These are phyloP conservation scores for Lichtheimia ornata DNA, from an alignment of 371 early-diverging fungal species.

Conservation along the genomic window DNA sequence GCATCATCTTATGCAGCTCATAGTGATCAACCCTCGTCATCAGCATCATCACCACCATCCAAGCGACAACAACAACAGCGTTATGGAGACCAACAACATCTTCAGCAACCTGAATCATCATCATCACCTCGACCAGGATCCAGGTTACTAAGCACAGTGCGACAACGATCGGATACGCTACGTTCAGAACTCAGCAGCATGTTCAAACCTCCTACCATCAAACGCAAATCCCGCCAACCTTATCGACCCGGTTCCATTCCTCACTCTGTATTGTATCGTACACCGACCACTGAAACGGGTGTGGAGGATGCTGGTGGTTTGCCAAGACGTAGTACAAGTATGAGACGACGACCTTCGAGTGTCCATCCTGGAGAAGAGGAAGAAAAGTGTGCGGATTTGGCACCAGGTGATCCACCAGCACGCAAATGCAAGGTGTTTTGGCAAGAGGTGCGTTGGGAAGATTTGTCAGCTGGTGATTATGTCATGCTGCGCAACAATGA, in stretches of 20 bases:
- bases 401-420: slow-evolving; percentile 25
- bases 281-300: slow-evolving; percentile 14
- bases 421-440: slow-evolving; percentile 32
- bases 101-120: slow-evolving; percentile 3
- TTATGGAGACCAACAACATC: not conserved
- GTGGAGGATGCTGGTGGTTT: not conserved
- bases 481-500: slow-evolving; percentile 85
- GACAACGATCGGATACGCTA: slow-evolving; percentile 44
- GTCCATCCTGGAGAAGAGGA: slow-evolving; percentile 15
- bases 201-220: slow-evolving; percentile 18
- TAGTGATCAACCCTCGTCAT: not conserved
- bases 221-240: slow-evolving; percentile 5
- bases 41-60: not conserved
- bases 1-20: slow-evolving; percentile 3
- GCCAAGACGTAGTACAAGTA: not conserved
- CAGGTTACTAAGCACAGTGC: slow-evolving; percentile 32
- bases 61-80: too few relatives aligned
- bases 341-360: slow-evolving; percentile 13
- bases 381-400: slow-evolving; percentile 15
- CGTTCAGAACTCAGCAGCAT: slow-evolving; percentile 41
- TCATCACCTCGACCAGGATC: slow-evolving; percentile 3
- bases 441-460: slow-evolving; percentile 71
- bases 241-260: slow-evolving; percentile 53
- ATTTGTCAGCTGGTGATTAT: slow-evolving; percentile 91
- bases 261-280: slow-evolving; percentile 48